A percentile compares a stretch with the other conserved stretches of the same genome.
Evolutionary conservation across 305 asterid species (phyloP).

Genomic region (Fraxinus nigra): DNA sequence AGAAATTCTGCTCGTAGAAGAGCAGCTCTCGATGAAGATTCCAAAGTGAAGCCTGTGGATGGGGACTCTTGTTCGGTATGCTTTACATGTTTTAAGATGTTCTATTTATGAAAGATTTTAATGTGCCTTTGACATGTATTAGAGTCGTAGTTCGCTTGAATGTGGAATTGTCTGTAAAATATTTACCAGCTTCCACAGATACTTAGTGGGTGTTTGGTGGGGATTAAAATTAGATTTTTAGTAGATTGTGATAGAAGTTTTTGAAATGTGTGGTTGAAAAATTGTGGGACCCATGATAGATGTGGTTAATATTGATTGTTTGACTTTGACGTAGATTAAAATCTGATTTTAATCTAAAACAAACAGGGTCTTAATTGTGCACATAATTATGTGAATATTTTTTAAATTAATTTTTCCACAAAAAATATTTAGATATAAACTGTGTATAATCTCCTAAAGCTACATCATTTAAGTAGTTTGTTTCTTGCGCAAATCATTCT

Average conservation of each 20-base stretch:
- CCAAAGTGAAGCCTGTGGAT: conserved; percentile 65
- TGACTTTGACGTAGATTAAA: too few species aligned
- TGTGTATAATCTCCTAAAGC: background rate
- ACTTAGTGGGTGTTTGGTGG: conserved; percentile 14
- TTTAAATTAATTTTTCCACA: background rate
- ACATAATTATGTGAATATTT: background rate
- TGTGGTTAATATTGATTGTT: too few species aligned
- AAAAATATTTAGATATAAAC: background rate
- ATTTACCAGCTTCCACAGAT: conserved; percentile 24
- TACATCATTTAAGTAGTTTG: background rate
- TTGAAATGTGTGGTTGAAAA: too few species aligned
- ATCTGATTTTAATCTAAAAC: too few species aligned
- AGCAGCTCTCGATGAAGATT: conserved; percentile 81
- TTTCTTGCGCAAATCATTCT: background rate
- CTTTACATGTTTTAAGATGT: conserved; percentile 1
- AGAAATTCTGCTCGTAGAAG: conserved; percentile 81
- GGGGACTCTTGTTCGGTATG: conserved; percentile 87
- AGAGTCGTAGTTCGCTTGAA: background rate
- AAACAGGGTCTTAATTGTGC: conserved; percentile 14
- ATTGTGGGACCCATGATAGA: too few species aligned
- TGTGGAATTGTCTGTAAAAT: background rate
- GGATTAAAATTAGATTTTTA: too few species aligned
- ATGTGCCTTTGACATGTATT: conserved; percentile 22
- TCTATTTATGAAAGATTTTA: background rate
- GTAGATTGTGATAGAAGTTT: too few species aligned